Evolutionary conservation across 2,329 filamentous ascomycete species (phyloP), one percentile per base, ranked within the genome.

Genomic region (Diaporthe australafricana): DNA sequence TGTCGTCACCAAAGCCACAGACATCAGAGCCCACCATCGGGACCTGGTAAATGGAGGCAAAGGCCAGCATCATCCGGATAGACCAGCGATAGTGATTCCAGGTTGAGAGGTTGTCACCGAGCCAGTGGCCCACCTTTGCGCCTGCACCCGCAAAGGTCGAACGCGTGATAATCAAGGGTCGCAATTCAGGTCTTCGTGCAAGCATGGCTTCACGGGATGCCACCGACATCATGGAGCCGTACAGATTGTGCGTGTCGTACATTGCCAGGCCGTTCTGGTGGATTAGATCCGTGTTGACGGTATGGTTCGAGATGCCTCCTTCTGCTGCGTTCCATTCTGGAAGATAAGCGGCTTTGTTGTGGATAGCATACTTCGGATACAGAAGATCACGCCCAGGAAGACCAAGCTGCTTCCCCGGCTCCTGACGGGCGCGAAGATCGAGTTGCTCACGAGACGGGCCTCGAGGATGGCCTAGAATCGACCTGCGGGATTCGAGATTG

Each of bases 81-180:
- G 86, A 88, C 32, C 85, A 81, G 1, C 86, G 86, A 79, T 92
- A 92, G 69, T 90, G 84, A 5, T 81, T 80, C 90, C 91, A 93
- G 30, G 74, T 75, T 5, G 76, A 88, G 75, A 86, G 71, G 78
- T 92, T 92, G 78, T 89, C 87, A 16, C 88, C 88, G 3, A 89
- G 84, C 88, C 88, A 90, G 74, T 92, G 79, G 77, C 90, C 78
- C 80, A 95, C 77, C 84, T 94, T 83, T 3, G 82, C 78, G 3
- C 93, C 93, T 0, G 91, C 90, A 7, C 93, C 93, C 2, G 92
- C 90, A 77, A 93, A 95, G 0, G 93, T 95, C 25, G 90, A 92
- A 30, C 93, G 90, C 0, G 93, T 94, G 75, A 96, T 93, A 60
- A 95, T 85, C 72, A 95, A 79, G 1, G 93, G 92, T 0, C 93